Evolutionary conservation across 305 asterid genomes (phyloP).

Genomic region (Fraxinus paxiana): DNA sequence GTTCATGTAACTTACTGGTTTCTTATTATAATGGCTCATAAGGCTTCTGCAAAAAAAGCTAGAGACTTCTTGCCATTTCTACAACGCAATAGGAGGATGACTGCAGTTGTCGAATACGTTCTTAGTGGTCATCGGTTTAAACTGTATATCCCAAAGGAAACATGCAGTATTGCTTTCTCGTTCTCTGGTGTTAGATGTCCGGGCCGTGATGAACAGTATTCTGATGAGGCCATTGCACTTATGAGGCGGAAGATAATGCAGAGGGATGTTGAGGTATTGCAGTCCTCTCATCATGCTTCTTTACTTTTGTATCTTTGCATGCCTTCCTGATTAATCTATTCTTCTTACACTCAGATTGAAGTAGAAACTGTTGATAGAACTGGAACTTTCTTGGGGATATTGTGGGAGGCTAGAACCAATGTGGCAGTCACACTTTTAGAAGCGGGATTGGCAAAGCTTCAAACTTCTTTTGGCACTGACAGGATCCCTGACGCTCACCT

Average conservation of each 20-base stretch:
- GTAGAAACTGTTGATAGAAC: slow-evolving; percentile 96
- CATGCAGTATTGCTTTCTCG: slow-evolving; percentile 90
- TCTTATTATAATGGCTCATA: slow-evolving; percentile 14
- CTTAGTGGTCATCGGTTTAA: slow-evolving; percentile 95
- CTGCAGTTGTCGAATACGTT: slow-evolving; percentile 90
- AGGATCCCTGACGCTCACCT: slow-evolving; percentile 85
- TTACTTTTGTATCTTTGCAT: slow-evolving; percentile 6
- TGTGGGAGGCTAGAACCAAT: slow-evolving; percentile 80
- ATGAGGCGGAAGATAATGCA: slow-evolving; percentile 99
- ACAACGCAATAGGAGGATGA: slow-evolving; percentile 84
- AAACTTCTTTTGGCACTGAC: slow-evolving; percentile 73
- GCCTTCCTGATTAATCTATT: slow-evolving; percentile 16
- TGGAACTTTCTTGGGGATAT: slow-evolving; percentile 89
- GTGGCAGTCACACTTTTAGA: slow-evolving; percentile 73
- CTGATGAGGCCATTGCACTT: slow-evolving; percentile 92
- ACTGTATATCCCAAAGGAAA: slow-evolving; percentile 79
- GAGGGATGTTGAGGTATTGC: slow-evolving; percentile 92
- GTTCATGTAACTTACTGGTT: slow-evolving; percentile 3
- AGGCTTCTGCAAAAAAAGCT: slow-evolving; percentile 83
- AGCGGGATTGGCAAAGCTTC: slow-evolving; percentile 94
- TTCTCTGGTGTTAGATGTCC: slow-evolving; percentile 97
- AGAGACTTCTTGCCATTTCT: slow-evolving; percentile 84
- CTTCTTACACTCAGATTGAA: slow-evolving; percentile 56
- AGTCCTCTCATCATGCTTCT: slow-evolving; percentile 9
- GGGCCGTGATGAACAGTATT: slow-evolving; percentile 84